Evolutionary conservation across 2,329 filamentous ascomycete species (phyloP), one percentile per base, ranked within the genome.

Genomic region (Shiraia sp.): DNA sequence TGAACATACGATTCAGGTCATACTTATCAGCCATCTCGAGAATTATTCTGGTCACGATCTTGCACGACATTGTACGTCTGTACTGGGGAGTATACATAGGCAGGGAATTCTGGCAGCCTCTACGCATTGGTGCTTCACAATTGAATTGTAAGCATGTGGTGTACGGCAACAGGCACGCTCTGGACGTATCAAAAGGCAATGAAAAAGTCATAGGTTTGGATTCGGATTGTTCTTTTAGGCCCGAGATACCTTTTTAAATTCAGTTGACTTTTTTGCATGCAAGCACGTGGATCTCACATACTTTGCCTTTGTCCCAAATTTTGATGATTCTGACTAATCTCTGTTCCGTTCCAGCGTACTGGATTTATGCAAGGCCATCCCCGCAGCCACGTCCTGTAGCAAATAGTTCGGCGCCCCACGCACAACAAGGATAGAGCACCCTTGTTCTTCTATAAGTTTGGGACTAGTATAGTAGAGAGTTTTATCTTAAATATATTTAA

Each of bases 41-140:
- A 49, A 51, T 33, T 43, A 45, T 44, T 44, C 33, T 38, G 27
- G 44, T 46, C 36, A 49, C 43, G 34, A 53, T 47, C 45, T 53
- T 49, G 51, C 45, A 59, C 50, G 49, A 53, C 48, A 37, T 42
- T 54, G 51, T 42, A 57, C 49, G 53, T 53, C 53, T 57, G 47
- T 42, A 47, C 41, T 40, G 36, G 15, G 33, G 33, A 17, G 42
- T 42, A 41, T 32, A 43, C 22, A 22, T 12, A 25, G 32, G 28
- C 15, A 40, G 38, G 47, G 35, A 34, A 35, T n/a, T 28, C 24
- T 32, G 28, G 33, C 35, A 34, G 26, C 34, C 40, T 17, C 13
- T 24, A 44, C 33, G 26, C 15, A 42, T 44, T 25, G 39, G 27
- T 33, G 37, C 19, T 19, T 16, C 32, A 30, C 37, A 36, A 31